These are phyloP conservation scores for Cryptococcus sp. DNA, from an alignment of 1,284 basidiomycete species.

Conservation along the genomic window DNA sequence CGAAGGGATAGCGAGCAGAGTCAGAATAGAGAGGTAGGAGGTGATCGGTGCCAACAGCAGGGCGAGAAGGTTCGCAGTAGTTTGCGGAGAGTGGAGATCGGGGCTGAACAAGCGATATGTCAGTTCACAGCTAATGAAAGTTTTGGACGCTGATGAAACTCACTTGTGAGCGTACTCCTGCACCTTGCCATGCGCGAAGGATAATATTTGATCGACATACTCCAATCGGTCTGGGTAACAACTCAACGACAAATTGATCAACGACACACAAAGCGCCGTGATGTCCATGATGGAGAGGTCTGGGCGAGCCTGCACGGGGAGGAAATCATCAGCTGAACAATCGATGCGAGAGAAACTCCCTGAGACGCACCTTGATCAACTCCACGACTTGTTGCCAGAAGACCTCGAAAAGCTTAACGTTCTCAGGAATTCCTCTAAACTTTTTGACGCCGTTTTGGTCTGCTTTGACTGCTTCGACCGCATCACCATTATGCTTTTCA, in stretches of 20 bases:
- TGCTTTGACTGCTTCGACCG: constrained; percentile 10
- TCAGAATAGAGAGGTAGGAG: constrained; percentile 89
- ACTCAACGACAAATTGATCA: constrained; percentile 87
- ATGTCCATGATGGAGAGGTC: constrained; percentile 94
- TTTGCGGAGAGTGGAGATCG: constrained; percentile 81
- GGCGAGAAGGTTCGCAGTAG: constrained; percentile 82
- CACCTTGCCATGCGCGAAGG: constrained; percentile 81
- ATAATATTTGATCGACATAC: constrained; percentile 91
- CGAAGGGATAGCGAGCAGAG: constrained; percentile 84
- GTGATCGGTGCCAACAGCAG: constrained; percentile 88
- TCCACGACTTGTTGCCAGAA: constrained; percentile 99
- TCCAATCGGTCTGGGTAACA: constrained; percentile 93
- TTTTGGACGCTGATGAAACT: constrained; percentile 24
- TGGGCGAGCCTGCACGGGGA: constrained; percentile 72
- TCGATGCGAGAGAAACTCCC: background rate
- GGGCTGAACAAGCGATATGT: constrained; percentile 58
- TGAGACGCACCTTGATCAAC: constrained; percentile 74
- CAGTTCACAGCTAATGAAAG: background rate
- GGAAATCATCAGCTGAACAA: constrained; percentile 3
- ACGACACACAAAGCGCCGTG: constrained; percentile 87
- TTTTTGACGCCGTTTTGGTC: constrained; percentile 37
- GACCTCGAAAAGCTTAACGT: constrained; percentile 90
- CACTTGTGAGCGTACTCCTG: constrained; percentile 78
- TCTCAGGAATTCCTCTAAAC: constrained; percentile 88
- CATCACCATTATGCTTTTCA: constrained; percentile 17